Conservation (phyloP, 2,329 filamentous ascomycete species). For the Aureobasidium subglaciale region DNA sequence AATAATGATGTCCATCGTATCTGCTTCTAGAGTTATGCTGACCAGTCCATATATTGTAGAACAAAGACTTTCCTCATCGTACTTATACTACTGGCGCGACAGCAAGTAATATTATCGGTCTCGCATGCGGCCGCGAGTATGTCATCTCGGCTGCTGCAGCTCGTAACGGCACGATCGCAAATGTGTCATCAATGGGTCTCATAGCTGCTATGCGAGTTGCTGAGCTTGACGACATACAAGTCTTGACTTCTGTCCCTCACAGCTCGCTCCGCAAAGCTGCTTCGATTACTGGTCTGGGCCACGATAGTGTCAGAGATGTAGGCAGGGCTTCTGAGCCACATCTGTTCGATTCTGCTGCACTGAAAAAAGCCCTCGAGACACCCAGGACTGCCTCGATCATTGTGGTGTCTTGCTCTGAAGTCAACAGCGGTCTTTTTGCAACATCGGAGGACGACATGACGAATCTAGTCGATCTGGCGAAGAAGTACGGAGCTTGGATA, state of each 20-base stretch:
- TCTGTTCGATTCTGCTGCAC: conserved; percentile 57
- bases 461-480: conserved; percentile 60
- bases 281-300: conserved; percentile 70
- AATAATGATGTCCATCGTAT: too few relatives aligned
- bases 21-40: too few relatives aligned
- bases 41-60: too few relatives aligned
- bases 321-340: conserved; percentile 52
- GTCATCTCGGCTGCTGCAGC: conserved; percentile 44
- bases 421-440: conserved; percentile 81
- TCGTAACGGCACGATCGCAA: conserved; percentile 24
- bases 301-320: conserved; percentile 59
- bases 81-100: conserved; percentile 74
- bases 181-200: conserved; percentile 64
- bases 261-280: conserved; percentile 81
- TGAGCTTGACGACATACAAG: conserved; percentile 60
- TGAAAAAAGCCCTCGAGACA: conserved; percentile 56
- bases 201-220: conserved; percentile 57
- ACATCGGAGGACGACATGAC: conserved; percentile 53
- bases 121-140: conserved; percentile 65
- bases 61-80: conserved; percentile 59
- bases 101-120: conserved; percentile 56
- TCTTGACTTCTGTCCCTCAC: conserved; percentile 76
- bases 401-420: conserved; percentile 75
- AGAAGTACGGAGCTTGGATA: conserved; percentile 71
- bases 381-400: conserved; percentile 60